Evolutionary conservation across 176 grass and related monocot species (phyloP), one percentile per base, ranked within the genome.

Genomic region (Carex cristatella): DNA sequence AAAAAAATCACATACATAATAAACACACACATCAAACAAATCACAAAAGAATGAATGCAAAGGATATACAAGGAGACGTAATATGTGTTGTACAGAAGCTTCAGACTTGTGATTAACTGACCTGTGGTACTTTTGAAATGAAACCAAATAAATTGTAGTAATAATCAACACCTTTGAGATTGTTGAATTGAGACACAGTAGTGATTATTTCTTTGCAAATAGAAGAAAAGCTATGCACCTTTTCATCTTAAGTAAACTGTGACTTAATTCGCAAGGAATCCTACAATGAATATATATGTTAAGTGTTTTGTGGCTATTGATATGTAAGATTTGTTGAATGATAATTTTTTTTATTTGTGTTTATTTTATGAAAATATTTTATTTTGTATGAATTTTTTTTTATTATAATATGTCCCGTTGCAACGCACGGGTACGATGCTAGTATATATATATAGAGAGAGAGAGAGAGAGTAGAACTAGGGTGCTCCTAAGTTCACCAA

Each of bases 301-400:
- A 54, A 37, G n/a, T 55, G 23, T 55, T 54, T 76, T 76, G 49
- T 7, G 14, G 31, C 48, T 76, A 76, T 32, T 79, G 51, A 79
- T 30, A 77, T 74, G 81, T 86, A 89, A 15, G 88, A 91, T 81
- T 91, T 94, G 65, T 37, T 37, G 35, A 37, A 37, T 37, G 4
- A 37, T 37, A 3, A 37, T 37, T 37, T 0, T 37, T 37, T 37
- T 37, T 37, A 37, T 37, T 37, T 2, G 35, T 37, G 35, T 37
- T 37, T 37, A 37, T 37, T 37, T 37, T 37, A 37, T 37, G 35
- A 37, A 37, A 37, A 37, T 37, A 37, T 37, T 37, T 37, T 37
- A 37, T 37, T 37, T 37, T 37, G 35, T 37, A 37, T 37, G 35
- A 37, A 3, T 37, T 37, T 37, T 37, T 37, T 37, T 37, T 37